These are phyloP conservation scores for Tylopilus intermedius DNA, from an alignment of 768 basidiomycete species.

Conservation along the genomic window DNA sequence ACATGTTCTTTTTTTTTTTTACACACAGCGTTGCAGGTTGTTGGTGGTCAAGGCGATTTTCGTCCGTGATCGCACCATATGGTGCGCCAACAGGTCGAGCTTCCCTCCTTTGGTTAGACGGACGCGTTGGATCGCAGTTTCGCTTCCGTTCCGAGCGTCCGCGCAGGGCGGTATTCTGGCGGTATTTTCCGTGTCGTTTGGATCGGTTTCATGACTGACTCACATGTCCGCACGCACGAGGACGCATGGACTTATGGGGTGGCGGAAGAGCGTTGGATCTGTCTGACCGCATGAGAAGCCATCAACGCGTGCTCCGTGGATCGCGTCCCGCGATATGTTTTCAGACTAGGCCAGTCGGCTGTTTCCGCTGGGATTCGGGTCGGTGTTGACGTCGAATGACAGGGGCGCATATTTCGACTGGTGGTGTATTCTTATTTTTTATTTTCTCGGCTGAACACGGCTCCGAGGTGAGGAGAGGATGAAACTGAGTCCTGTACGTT, in stretches of 20 bases:
- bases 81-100: neutral
- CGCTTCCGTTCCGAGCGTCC: neutral
- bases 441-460: no score
- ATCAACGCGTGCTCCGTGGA: neutral
- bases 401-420: no score
- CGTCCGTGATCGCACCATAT: no score
- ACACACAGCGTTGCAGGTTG: neutral
- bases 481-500: no score
- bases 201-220: conserved; percentile 6
- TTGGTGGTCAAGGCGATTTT: neutral
- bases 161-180: neutral
- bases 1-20: neutral
- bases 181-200: neutral
- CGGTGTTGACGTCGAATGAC: neutral
- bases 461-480: no score
- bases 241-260: neutral
- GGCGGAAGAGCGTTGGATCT: neutral
- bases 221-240: neutral
- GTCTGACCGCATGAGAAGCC: neutral
- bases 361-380: neutral
- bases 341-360: neutral
- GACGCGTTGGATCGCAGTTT: neutral
- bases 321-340: conserved; percentile 1
- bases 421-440: no score
- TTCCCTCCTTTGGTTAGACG: neutral